phyloP scores from a whole-genome alignment of 768 basidiomycete genomes.

The Tylopilus vinaceipallidus region DNA sequence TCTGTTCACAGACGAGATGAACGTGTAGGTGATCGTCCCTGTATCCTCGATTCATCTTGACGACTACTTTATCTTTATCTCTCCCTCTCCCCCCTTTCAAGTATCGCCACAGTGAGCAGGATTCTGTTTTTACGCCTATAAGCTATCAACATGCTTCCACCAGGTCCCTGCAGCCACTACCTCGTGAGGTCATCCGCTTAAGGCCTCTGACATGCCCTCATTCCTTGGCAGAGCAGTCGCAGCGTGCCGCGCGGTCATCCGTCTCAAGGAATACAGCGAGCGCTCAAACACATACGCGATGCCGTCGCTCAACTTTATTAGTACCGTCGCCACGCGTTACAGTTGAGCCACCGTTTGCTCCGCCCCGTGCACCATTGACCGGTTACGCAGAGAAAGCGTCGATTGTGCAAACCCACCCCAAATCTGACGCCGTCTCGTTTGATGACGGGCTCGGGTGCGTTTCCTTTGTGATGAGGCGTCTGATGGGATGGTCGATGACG shows the following conservation, averaged over 20 bases:
- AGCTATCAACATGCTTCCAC: neutral
- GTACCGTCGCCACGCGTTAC: slow-evolving; percentile 18
- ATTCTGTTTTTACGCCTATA: neutral
- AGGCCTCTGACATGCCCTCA: slow-evolving; percentile 1
- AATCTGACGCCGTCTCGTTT: slow-evolving; percentile 15
- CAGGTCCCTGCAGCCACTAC: slow-evolving; percentile 65
- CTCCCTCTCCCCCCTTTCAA: no score
- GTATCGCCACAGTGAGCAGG: slow-evolving; percentile 24
- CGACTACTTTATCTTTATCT: no score
- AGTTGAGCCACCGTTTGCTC: slow-evolving; percentile 11
- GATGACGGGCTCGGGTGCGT: slow-evolving; percentile 18
- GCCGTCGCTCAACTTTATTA: slow-evolving; percentile 25
- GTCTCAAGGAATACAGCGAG: slow-evolving; percentile 55
- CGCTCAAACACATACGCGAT: slow-evolving; percentile 10
- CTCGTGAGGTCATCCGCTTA: slow-evolving; percentile 42
- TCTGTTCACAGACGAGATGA: slow-evolving; percentile 23
- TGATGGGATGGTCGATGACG: neutral
- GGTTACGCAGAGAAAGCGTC: slow-evolving; percentile 16
- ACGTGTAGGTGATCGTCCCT: slow-evolving; percentile 17
- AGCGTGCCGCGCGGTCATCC: slow-evolving; percentile 65
- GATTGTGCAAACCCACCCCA: slow-evolving; percentile 2
- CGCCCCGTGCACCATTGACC: neutral
- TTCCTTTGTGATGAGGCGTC: neutral
- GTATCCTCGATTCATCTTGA: slow-evolving; percentile 1
- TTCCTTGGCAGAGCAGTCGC: slow-evolving; percentile 33